A percentile compares a stretch with the other conserved stretches of the same genome.
phyloP scores from a whole-genome alignment of 352 stramenopile genomes.

The Globisporangium apiculatum region DNA sequence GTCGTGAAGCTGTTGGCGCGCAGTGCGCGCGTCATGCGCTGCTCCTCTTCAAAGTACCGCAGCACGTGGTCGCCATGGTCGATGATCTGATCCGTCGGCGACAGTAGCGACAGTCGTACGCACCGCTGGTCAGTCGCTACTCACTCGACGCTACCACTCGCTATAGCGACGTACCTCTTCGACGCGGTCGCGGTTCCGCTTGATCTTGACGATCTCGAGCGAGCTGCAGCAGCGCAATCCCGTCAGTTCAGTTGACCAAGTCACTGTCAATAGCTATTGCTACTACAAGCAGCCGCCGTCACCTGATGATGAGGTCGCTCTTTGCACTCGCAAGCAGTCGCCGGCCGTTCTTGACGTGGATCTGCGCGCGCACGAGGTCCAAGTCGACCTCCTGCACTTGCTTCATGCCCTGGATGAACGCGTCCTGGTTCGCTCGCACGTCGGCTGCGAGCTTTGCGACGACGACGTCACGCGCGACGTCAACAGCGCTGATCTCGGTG shows the following conservation, averaged over 20 bases:
- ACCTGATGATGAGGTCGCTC: conserved; percentile 69
- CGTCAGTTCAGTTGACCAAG: neutral
- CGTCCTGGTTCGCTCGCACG: conserved; percentile 67
- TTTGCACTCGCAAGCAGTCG: conserved; percentile 63
- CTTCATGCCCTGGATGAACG: conserved; percentile 83
- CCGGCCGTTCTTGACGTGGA: conserved; percentile 84
- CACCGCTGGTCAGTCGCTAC: too few relatives aligned
- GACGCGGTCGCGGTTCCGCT: conserved; percentile 73
- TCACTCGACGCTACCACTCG: too few relatives aligned
- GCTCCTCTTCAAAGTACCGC: conserved; percentile 66
- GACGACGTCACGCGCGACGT: conserved; percentile 76
- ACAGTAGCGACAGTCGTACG: neutral
- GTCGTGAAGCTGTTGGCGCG: conserved; percentile 58
- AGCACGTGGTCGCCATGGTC: conserved; percentile 33
- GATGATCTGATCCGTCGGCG: conserved; percentile 38
- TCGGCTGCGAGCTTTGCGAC: conserved; percentile 72
- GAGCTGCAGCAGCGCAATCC: conserved; percentile 28
- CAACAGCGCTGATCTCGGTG: conserved; percentile 76
- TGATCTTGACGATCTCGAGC: conserved; percentile 78
- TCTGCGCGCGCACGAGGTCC: conserved; percentile 75
- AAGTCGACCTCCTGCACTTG: conserved; percentile 85
- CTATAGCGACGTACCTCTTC: conserved; percentile 28
- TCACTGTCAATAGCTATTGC: neutral
- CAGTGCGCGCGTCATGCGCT: conserved; percentile 66
- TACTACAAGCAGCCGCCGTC: too few relatives aligned